Base-by-base conservation (phyloP, 805 yeast species). In the Ogataea methanolica region DNA sequence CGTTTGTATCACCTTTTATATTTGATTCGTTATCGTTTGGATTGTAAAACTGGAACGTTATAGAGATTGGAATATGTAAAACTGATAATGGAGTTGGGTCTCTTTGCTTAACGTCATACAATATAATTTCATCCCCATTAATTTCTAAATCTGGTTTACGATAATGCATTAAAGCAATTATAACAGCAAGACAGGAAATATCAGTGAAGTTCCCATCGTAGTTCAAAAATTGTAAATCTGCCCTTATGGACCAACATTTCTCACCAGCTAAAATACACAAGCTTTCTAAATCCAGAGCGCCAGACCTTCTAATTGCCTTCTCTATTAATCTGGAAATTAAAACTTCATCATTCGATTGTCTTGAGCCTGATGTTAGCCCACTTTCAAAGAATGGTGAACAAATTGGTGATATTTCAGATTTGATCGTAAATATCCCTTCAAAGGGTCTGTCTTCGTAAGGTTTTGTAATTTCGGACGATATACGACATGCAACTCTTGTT, bases 151-250 rank as follows among this genome's bases (percentile, higher is more conserved):
- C 97, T 11, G 96, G 96, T 57, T 87, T 83, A 47, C 78, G 79
- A 66, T 81, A 94, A 63, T 91, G 97, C 54, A 83, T 73, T 46
- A 94, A 71, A 0, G 88, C 96, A 7, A 92, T 79, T 77, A 89
- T 85, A 7, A 89, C 97, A 0, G 94, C 98, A 47, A 90, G 75
- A 67, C 96, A 88, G 38, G 92, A 84, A 6, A 89, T 86, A 65
- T 94, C 99, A 37, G 91, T 83, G 42, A 94, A 76, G 17, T 95
- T 95, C 38, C 99, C 99, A 66, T 94, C 99, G 60, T 81, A 89
- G 62, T 90, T 85, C 48, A 94, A 68, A 58, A 88, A 87, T 60
- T 90, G 96, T 16, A 94, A 80, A 61, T 91, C 97, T 0, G 95
- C 97, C 48, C 95, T 77, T 12, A 94, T 73, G 47, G 82, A 76